These are phyloP conservation scores for Cryoendolithus antarcticus DNA, from an alignment of 2,329 filamentous ascomycete genomes.

Conservation along the genomic window DNA sequence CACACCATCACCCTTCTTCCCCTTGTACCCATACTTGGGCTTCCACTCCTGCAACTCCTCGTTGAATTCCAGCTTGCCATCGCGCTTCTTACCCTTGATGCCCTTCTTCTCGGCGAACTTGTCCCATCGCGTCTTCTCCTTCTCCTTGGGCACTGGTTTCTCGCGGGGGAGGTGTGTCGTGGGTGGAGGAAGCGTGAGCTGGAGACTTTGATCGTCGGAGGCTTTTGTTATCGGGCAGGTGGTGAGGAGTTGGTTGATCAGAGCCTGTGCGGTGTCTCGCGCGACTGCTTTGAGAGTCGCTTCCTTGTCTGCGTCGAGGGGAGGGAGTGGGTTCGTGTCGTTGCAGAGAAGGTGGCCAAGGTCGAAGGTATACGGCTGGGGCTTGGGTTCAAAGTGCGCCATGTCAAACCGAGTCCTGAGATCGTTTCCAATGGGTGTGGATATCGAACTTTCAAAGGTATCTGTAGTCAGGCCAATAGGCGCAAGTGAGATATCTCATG, in stretches of 20 bases:
- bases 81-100: conserved; percentile 76
- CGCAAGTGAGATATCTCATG: no score
- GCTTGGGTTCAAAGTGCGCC: conserved; percentile 43
- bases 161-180: conserved; percentile 70
- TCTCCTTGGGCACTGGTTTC: conserved; percentile 74
- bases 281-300: conserved; percentile 58
- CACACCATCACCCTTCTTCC: conserved; percentile 72
- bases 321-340: conserved; percentile 70
- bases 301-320: conserved; percentile 43
- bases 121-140: conserved; percentile 86
- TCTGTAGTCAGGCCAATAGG: no score
- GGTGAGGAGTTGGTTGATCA: conserved; percentile 88
- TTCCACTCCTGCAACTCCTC: conserved; percentile 79
- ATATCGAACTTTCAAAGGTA: not conserved
- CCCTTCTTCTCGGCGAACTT: conserved; percentile 94
- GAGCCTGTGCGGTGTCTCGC: conserved; percentile 78
- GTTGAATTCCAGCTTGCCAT: conserved; percentile 73
- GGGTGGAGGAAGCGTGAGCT: conserved; percentile 62
- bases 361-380: conserved; percentile 85
- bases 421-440: not conserved
- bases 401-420: conserved; percentile 10
- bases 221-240: conserved; percentile 69
- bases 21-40: conserved; percentile 90
- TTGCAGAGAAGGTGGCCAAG: conserved; percentile 74
- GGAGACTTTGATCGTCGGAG: conserved; percentile 47